phyloP scores from a whole-genome alignment of 2,329 filamentous ascomycete species.

The Colletotrichum acutatum region DNA sequence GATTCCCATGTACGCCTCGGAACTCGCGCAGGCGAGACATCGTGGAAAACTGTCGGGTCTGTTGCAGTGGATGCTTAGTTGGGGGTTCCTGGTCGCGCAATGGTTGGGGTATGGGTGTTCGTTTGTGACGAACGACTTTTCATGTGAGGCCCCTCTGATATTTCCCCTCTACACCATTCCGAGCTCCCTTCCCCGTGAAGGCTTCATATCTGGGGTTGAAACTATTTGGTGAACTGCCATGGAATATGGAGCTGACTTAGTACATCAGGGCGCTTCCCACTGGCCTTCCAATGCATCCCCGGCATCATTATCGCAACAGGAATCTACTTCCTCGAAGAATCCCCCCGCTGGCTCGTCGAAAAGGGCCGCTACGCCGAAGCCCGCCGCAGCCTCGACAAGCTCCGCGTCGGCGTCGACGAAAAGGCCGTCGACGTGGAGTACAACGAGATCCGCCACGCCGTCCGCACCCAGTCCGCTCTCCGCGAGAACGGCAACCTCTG shows the following conservation, averaged over 20 bases:
- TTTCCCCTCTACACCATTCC: not conserved
- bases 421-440: conserved; percentile 52
- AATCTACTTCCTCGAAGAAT: conserved; percentile 42
- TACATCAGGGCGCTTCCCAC: conserved; percentile 45
- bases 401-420: conserved; percentile 43
- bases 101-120: conserved; percentile 48
- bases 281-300: conserved; percentile 44
- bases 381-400: conserved; percentile 46
- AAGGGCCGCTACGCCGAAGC: conserved; percentile 48
- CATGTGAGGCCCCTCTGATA: conserved; percentile 38
- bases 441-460: conserved; percentile 51
- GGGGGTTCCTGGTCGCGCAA: conserved; percentile 53
- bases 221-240: not conserved
- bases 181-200: too few relatives aligned
- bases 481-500: conserved; percentile 48
- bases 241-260: not conserved
- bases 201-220: not conserved
- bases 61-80: conserved; percentile 57
- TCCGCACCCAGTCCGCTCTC: conserved; percentile 44
- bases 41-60: conserved; percentile 52
- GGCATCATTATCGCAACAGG: conserved; percentile 39
- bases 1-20: conserved; percentile 58
- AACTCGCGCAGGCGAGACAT: conserved; percentile 50
- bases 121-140: conserved; percentile 41
- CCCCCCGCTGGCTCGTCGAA: conserved; percentile 46